Evolutionary conservation across 306 rosid species (phyloP), one percentile per base, ranked within the genome.

Genomic region (Dryas octopetala): DNA sequence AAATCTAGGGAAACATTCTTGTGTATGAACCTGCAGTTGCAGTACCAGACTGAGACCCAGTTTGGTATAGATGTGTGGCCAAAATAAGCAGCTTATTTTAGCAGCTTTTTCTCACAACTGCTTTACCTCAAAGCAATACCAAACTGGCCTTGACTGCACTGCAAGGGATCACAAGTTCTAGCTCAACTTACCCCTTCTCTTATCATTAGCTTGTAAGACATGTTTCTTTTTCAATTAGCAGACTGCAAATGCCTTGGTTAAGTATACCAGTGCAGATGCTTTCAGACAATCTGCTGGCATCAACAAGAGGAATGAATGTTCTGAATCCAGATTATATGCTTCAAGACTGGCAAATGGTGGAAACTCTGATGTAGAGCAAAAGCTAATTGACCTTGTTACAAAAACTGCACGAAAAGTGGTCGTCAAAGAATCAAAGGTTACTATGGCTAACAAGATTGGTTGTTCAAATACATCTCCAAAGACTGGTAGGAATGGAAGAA

Each of bases 281-380:
- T 61, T 77, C 50, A 71, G 73, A 60, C 61, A 46, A 70, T 71
- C 81, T 62, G 72, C 70, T 71, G 87, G 82, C 71, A 10, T 64
- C 73, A 72, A 81, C 45, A 84, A 82, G 70, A 85, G 75, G 76
- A 65, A 70, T 74, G 73, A 58, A 67, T n/a, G 61, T 68, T 67
- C 61, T 7, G 74, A 77, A 80, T 71, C 86, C 70, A 74, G 38
- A 13, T 40, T 40, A 51, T 41, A 60, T 40, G 40, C 66, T 76
- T 73, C 58, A 38, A 75, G 74, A 57, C 71, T 59, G 45, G 60
- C 32, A 38, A 78, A 81, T 62, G 53, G 64, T 77, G 83, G 32
- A 68, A 82, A 81, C 17, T 84, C 75, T 81, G 84, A 78, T 79
- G 61, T 75, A 62, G 88, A 86, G 61, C 66, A 72, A 74, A 85